phyloP scores from a whole-genome alignment of 495 filamentous ascomycete genomes.

The Penicillium tannophilum region DNA sequence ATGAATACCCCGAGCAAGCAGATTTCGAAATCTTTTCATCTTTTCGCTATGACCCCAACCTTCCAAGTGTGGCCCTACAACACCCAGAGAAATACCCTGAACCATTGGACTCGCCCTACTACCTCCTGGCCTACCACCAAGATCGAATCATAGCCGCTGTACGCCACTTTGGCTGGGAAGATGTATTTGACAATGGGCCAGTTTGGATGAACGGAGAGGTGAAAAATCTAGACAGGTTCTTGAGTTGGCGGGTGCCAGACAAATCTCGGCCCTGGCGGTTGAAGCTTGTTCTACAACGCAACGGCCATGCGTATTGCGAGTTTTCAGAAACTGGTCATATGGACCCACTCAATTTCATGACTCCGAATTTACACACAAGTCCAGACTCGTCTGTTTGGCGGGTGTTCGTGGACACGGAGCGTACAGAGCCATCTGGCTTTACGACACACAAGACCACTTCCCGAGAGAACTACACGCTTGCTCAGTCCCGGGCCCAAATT shows the following conservation, averaged over 20 bases:
- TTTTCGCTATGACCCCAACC: constrained; percentile 70
- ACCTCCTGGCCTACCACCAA: constrained; percentile 80
- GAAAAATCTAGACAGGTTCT: constrained; percentile 25
- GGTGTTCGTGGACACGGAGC: constrained; percentile 58
- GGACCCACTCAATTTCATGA: constrained; percentile 55
- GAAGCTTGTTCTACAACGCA: constrained; percentile 52
- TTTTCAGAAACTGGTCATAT: constrained; percentile 50
- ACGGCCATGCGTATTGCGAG: constrained; percentile 54
- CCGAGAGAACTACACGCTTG: constrained; percentile 65
- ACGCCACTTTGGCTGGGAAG: constrained; percentile 63
- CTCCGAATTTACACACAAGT: constrained; percentile 31
- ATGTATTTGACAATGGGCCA: constrained; percentile 19
- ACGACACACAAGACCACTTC: constrained; percentile 78
- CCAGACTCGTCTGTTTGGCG: constrained; percentile 32
- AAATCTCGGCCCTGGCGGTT: constrained; percentile 48
- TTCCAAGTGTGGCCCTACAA: constrained; percentile 44
- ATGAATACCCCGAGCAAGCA: neutral
- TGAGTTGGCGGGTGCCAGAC: constrained; percentile 42
- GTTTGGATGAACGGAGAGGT: constrained; percentile 36
- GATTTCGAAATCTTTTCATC: constrained; percentile 69
- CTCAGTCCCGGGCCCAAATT: constrained; percentile 60
- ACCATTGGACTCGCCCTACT: constrained; percentile 64
- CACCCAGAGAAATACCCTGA: constrained; percentile 45
- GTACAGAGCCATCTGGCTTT: constrained; percentile 58
- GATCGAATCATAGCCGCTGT: constrained; percentile 81